Percentiles rank a stretch among this genome's conserved stretches.
These are phyloP conservation scores for Dipteronia sinensis DNA, from an alignment of 345 rosid species.

Conservation along the genomic window DNA sequence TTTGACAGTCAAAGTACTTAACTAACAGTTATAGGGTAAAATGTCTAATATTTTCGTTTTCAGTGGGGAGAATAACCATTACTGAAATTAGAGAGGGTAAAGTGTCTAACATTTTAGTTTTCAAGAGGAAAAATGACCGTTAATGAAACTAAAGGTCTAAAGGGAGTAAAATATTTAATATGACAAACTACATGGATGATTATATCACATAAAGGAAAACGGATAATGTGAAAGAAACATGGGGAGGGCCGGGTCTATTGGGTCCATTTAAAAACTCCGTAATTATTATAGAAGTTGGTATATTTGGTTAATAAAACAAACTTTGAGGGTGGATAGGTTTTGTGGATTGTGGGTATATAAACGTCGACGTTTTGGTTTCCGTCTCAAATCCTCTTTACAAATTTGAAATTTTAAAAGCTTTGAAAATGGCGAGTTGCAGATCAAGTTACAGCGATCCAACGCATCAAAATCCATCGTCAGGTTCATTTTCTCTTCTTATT, in stretches of 20 bases:
- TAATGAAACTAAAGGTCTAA: no score
- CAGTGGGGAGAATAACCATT: no score
- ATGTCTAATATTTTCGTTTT: no score
- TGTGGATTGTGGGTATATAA: neutral
- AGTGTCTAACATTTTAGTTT: no score
- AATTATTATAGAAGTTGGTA: neutral
- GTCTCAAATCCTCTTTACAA: neutral
- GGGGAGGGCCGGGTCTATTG: neutral
- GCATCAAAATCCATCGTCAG: constrained; percentile 25
- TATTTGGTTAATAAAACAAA: neutral
- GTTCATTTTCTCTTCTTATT: constrained; percentile 5
- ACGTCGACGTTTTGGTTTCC: neutral
- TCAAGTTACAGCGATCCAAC: constrained; percentile 23
- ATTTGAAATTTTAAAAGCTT: neutral
- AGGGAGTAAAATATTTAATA: no score
- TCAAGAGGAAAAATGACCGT: no score
- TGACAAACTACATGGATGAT: no score
- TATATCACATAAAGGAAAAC: no score
- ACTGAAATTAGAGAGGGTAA: no score
- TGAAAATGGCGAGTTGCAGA: constrained; percentile 26
- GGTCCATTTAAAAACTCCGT: no score
- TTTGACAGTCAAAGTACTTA: no score
- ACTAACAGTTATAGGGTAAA: no score
- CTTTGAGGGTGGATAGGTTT: neutral
- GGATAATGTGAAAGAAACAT: neutral